Evolutionary conservation across 23 red algal species (phyloP), one percentile per base, ranked within the genome.

Genomic region (Gracilariopsis chorda): DNA sequence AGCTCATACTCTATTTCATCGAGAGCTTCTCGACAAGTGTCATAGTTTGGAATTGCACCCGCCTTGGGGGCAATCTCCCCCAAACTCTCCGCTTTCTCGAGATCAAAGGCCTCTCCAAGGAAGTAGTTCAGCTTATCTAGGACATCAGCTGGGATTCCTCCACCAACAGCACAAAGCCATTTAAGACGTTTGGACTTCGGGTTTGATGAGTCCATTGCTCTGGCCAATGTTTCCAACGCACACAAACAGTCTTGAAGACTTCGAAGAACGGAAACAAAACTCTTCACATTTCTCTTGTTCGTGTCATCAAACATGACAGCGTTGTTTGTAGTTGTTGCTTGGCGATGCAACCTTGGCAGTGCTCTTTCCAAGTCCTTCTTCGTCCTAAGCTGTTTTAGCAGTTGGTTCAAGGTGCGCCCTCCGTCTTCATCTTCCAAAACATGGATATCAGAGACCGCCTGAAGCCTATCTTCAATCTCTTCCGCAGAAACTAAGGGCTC

Each of bases 231-330:
- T n/a, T 92, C 84, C 74, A 95, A 23, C 11, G 83, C 64, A 27
- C 94, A 85, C 20, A 98, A 24, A 3, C 77, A 91, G 27, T 77
- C 42, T 56, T 90, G 87, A 6, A 96, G 82, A 27, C 88, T 82
- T 48, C 89, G 80, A 42, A 99, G 63, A 43, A 87, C 74, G n/a
- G 28, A 28, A 17, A 94, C 71, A 90, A 99, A 99, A 24, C 86
- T 93, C 52, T 86, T 80, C 43, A 95, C 93, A 5, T 77, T 82
- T 23, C 97, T 80, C 53, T 93, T 82, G 51, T 99, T 94, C n/a
- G 97, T 90, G 44, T 99, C 83, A 80, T 99, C 97, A 90, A 96
- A 99, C 93, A 96, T 99, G 4, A 99, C 93, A 53, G 93, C 91
- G 24, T 75, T 48, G 32, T 94, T 61, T 13, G 35, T 63, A 72